Evolutionary conservation across 2,329 filamentous ascomycete species (phyloP), one percentile per base, ranked within the genome.

Genomic region (Xylaria sp.): DNA sequence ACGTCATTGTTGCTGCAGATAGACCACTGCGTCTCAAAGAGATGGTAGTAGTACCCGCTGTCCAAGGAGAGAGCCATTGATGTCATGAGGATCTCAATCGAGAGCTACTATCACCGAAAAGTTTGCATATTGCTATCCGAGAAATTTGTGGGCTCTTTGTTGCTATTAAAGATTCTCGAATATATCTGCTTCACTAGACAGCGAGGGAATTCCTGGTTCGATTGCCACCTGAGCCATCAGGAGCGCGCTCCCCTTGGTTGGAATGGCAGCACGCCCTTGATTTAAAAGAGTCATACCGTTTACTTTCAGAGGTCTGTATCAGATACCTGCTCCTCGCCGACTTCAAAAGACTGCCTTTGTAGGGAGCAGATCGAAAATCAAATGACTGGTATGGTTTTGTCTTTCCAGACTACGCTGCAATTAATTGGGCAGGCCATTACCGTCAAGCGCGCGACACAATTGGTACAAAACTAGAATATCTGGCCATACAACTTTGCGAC

Each of bases 21-120:
- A 68, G 75, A 32, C 80, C 81, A 1, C 57, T 83, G 8, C 72
- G 68, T 30, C 43, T 81, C 0, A n/a, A 60, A 18, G 80, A 82
- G 64, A 77, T 80, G 70, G 75, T 73, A 15, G 23, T 75, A 7
- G 79, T 74, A 0, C 55, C 81, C 32, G 67, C 72, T 12, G 34
- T 77, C 12, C 53, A 58, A 53, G 25, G 63, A 53, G 32, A 67
- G 85, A 77, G 85, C 88, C 0, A 59, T 23, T 86, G 88, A 1
- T 80, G 88, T 0, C 85, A 87, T 65, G 6, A 55, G 20, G 56
- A 57, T 32, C 57, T 68, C 25, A 43, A 85, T 90, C 3, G 20
- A 58, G 61, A 68, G 25, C 1, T 59, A 13, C 3, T 28, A 15
- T 25, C 36, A 13, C 39, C 6, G n/a, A 20, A 63, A 20, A 41